phyloP scores from a whole-genome alignment of 345 rosid species.

The Gossypium ekmanianum region DNA sequence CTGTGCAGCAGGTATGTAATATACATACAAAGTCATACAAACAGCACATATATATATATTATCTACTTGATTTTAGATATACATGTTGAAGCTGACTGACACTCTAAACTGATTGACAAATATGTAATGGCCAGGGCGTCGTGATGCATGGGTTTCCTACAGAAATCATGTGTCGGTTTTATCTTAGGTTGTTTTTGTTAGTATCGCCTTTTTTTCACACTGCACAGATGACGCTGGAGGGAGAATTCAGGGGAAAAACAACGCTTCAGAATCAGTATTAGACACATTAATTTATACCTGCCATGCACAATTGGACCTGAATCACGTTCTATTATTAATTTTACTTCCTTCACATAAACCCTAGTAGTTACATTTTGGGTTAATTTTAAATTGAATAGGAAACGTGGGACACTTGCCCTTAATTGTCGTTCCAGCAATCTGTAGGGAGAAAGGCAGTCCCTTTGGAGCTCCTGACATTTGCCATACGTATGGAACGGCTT shows the following conservation, averaged over 20 bases:
- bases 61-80: too few relatives aligned
- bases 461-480: slow-evolving; percentile 57
- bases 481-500: slow-evolving; percentile 47
- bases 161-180: background rate
- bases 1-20: slow-evolving; percentile 28
- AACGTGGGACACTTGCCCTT: slow-evolving; percentile 68
- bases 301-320: background rate
- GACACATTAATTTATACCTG: background rate
- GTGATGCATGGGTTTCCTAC: background rate
- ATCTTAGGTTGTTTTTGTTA: background rate
- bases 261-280: background rate
- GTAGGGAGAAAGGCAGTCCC: slow-evolving; percentile 65
- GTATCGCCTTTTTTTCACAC: background rate
- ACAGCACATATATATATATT: background rate
- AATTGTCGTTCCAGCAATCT: slow-evolving; percentile 63
- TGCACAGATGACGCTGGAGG: background rate
- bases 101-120: background rate
- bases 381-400: slow-evolving; percentile 33
- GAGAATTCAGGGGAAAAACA: background rate
- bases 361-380: background rate
- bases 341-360: background rate
- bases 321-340: background rate
- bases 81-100: background rate
- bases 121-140: background rate
- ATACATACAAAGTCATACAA: background rate